phyloP scores from a whole-genome alignment of 164 flowering plant species.

The Macadamia tetraphylla region DNA sequence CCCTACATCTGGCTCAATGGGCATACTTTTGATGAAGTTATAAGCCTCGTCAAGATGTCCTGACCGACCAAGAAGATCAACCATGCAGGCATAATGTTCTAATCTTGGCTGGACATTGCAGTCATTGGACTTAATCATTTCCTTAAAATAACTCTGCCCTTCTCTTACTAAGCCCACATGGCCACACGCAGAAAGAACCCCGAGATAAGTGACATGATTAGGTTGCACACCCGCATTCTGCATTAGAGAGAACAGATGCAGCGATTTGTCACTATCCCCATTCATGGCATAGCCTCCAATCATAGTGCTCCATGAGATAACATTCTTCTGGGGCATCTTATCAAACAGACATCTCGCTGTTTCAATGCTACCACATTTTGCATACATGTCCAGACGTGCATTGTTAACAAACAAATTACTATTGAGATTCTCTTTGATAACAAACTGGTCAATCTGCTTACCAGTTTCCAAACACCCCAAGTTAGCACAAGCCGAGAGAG shows the following conservation, averaged over 20 bases:
- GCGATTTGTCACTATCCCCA: conserved; percentile 32
- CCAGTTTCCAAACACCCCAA: conserved; percentile 35
- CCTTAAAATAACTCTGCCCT: conserved; percentile 28
- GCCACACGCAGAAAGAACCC: conserved; percentile 37
- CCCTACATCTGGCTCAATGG: conserved; percentile 31
- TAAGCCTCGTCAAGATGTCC: conserved; percentile 43
- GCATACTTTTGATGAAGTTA: conserved; percentile 32
- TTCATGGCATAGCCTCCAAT: conserved; percentile 38
- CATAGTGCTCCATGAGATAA: conserved; percentile 46
- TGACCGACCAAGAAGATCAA: conserved; percentile 44
- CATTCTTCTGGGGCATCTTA: conserved; percentile 27
- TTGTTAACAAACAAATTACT: conserved; percentile 28
- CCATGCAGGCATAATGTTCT: conserved; percentile 50
- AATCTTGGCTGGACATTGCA: conserved; percentile 24
- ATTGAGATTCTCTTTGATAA: conserved; percentile 17
- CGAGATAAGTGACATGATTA: conserved; percentile 37
- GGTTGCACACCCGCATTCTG: conserved; percentile 25
- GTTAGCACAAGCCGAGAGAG: conserved; percentile 35
- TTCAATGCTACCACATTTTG: conserved; percentile 33
- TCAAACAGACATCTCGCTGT: conserved; percentile 29
- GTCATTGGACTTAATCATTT: conserved; percentile 25
- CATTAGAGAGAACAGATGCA: conserved; percentile 33
- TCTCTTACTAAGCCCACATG: conserved; percentile 39
- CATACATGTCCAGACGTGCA: conserved; percentile 37
- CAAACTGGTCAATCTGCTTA: conserved; percentile 19